Percentiles rank a stretch among this genome's conserved stretches.
Conservation (phyloP, 2,329 filamentous ascomycete species). For the Dactylellina parvicollis region DNA sequence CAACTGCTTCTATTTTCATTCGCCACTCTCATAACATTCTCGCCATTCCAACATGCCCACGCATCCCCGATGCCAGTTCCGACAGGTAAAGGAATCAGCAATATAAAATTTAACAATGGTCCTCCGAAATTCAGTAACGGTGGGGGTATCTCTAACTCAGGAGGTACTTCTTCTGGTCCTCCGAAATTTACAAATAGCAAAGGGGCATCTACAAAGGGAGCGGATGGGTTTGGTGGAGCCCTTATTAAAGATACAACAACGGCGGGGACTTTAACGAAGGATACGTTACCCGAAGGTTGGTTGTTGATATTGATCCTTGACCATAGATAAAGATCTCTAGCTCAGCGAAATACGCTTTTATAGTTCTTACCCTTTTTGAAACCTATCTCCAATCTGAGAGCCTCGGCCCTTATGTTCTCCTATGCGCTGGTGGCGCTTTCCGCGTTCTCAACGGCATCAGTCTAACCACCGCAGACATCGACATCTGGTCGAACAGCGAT, state of each 20-base stretch:
- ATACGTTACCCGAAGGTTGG: conserved; percentile 19
- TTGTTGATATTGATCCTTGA: neutral
- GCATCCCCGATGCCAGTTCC: conserved; percentile 16
- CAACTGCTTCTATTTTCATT: neutral
- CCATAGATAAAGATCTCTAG: neutral
- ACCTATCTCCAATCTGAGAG: neutral
- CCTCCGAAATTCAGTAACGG: conserved; percentile 10
- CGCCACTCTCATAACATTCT: neutral
- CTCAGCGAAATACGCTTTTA: neutral
- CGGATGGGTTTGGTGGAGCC: conserved; percentile 7
- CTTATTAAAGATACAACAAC: neutral
- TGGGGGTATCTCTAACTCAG: neutral
- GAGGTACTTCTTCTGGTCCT: neutral
- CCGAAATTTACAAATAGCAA: conserved; percentile 18
- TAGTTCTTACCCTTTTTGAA: conserved; percentile 26
- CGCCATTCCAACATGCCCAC: conserved; percentile 4
- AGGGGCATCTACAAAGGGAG: neutral
- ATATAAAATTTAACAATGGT: conserved; percentile 12
- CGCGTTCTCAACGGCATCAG: conserved; percentile 19
- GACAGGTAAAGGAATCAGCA: conserved; percentile 13
- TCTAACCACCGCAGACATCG: conserved; percentile 7
- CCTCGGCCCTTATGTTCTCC: conserved; percentile 12
- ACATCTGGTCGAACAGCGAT: conserved; percentile 9
- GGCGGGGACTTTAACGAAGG: conserved; percentile 16
- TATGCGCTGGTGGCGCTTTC: conserved; percentile 12